Evolutionary conservation across 176 grass and related monocot species (phyloP).

Genomic region (Cocos nucifera): DNA sequence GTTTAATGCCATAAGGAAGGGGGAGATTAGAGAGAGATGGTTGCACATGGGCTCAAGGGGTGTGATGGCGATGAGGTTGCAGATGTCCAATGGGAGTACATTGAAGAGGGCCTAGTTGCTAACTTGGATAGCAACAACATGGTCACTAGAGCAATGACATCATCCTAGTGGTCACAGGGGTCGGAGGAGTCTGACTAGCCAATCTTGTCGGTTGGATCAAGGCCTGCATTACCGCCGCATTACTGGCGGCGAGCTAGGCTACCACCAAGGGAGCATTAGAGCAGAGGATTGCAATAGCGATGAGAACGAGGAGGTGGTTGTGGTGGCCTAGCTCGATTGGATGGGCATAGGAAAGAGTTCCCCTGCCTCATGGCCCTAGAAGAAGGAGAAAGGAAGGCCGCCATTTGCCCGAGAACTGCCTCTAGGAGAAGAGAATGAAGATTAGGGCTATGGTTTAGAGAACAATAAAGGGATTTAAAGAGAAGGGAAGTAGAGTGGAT

Average conservation of each 20-base stretch:
- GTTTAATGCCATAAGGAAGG: too few species aligned
- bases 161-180: slow-evolving; percentile 19
- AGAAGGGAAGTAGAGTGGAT: neutral
- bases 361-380: neutral
- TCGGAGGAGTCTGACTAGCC: slow-evolving; percentile 19
- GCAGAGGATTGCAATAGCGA: neutral
- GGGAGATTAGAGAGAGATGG: too few species aligned
- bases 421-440: neutral
- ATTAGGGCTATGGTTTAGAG: neutral
- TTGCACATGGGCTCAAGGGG: too few species aligned
- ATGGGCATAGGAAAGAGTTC: too few species aligned
- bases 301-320: too few species aligned
- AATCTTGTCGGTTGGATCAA: slow-evolving; percentile 4
- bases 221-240: slow-evolving; percentile 27
- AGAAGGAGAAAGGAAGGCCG: slow-evolving; percentile 9
- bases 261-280: neutral
- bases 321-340: neutral
- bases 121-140: neutral
- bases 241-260: neutral
- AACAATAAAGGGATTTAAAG: too few species aligned
- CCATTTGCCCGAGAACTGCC: slow-evolving; percentile 21
- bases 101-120: too few species aligned
- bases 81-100: too few species aligned
- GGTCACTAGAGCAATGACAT: slow-evolving; percentile 9
- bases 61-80: too few species aligned